phyloP scores from a whole-genome alignment of 1,284 basidiomycete genomes.

The Cronartium quercuum region DNA sequence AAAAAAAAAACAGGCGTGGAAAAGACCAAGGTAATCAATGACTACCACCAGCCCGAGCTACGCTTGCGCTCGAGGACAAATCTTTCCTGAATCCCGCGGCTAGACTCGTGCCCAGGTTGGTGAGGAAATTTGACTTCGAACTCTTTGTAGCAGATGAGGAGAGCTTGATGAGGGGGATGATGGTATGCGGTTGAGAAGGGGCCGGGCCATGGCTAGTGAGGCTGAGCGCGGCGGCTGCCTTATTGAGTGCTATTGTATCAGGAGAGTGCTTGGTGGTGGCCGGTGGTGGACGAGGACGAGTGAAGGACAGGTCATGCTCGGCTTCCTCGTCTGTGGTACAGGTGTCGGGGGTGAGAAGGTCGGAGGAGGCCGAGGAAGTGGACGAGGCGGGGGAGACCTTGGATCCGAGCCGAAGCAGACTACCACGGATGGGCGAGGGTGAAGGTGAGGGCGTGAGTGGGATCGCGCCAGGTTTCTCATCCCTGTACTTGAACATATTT shows the following conservation, averaged over 20 bases:
- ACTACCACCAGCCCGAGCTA: too few species aligned
- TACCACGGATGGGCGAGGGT: not conserved
- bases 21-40: too few species aligned
- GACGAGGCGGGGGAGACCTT: constrained; percentile 31
- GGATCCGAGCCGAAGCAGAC: not conserved
- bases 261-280: not conserved
- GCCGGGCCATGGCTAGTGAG: not conserved
- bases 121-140: not conserved
- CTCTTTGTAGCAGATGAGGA: not conserved
- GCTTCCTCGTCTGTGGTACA: constrained; percentile 21
- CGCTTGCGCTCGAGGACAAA: too few species aligned
- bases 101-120: not conserved
- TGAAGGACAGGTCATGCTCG: constrained; percentile 6
- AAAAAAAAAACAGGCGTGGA: too few species aligned
- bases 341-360: constrained; percentile 8
- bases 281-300: constrained; percentile 1
- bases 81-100: too few species aligned
- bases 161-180: not conserved
- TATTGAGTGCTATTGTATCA: not conserved
- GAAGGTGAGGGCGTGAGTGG: constrained; percentile 20
- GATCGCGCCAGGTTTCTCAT: not conserved
- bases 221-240: not conserved
- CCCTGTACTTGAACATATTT: constrained; percentile 21
- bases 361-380: constrained; percentile 1
- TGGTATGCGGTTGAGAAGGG: not conserved